Evolutionary conservation across 2,329 filamentous ascomycete species (phyloP).

Genomic region (Trichoderma citrinoviride): DNA sequence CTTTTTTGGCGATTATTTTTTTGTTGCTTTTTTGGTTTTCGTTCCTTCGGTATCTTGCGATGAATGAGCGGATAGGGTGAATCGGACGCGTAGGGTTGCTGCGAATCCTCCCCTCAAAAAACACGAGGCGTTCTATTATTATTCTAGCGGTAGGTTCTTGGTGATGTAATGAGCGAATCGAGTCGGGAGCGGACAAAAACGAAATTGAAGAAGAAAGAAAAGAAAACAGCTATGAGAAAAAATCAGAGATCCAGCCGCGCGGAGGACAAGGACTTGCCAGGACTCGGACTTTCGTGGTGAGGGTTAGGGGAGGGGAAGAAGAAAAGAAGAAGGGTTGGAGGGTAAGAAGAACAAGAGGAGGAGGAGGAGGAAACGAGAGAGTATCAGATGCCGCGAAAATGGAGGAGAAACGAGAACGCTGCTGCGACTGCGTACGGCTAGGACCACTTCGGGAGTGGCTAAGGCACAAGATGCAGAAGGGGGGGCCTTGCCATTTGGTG

Average conservation of each 20-base stretch:
- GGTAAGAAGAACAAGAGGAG: neutral
- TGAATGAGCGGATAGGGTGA: constrained; percentile 12
- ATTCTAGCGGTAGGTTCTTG: constrained; percentile 19
- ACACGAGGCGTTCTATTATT: constrained; percentile 18
- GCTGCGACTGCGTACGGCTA: constrained; percentile 6
- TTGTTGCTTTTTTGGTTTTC: neutral
- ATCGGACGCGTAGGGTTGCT: constrained; percentile 13
- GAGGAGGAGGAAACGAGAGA: neutral
- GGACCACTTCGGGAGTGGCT: constrained; percentile 12
- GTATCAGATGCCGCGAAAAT: neutral
- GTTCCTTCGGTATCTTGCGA: neutral
- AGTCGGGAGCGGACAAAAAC: neutral
- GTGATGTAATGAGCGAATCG: constrained; percentile 13
- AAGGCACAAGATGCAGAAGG: neutral
- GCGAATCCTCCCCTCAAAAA: constrained; percentile 13
- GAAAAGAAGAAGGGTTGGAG: neutral
- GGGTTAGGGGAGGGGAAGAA: neutral
- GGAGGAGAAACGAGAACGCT: constrained; percentile 12
- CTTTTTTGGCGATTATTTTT: constrained; percentile 7
- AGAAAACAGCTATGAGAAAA: constrained; percentile 10
- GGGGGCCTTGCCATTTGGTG: constrained; percentile 10
- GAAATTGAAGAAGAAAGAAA: neutral
- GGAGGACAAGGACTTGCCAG: constrained; percentile 22
- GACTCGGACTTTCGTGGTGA: constrained; percentile 13
- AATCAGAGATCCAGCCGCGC: constrained; percentile 21